These are phyloP conservation scores for Stylosanthes scabra DNA, from an alignment of 331 rosid species.

Conservation along the genomic window DNA sequence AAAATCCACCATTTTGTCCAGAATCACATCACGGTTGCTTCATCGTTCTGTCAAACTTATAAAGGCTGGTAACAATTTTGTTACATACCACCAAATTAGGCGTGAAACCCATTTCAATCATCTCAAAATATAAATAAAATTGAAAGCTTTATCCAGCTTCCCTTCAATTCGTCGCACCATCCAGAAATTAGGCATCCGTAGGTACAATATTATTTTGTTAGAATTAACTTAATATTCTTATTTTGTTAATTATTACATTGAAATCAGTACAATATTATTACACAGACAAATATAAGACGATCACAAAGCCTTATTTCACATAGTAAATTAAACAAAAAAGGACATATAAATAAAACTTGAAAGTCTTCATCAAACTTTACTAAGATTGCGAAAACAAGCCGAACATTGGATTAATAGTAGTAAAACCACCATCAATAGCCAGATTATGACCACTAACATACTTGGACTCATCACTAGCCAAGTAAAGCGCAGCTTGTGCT, in stretches of 20 bases:
- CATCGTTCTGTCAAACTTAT: conserved; percentile 59
- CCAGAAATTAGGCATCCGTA: conserved; percentile 81
- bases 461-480: conserved; percentile 54
- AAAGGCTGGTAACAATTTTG: conserved; percentile 77
- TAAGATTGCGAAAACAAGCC: conserved; percentile 42
- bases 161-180: conserved; percentile 75
- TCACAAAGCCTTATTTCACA: too few relatives aligned
- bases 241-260: too few relatives aligned
- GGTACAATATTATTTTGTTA: too few relatives aligned
- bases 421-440: conserved; percentile 48
- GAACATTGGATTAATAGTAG: conserved; percentile 34
- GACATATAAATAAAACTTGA: not conserved
- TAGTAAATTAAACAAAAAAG: too few relatives aligned
- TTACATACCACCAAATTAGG: conserved; percentile 65
- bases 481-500: conserved; percentile 43
- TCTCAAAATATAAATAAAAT: conserved; percentile 65
- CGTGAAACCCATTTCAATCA: conserved; percentile 66
- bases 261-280: too few relatives aligned
- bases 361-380: not conserved
- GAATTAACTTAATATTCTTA: too few relatives aligned
- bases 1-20: conserved; percentile 66
- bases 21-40: conserved; percentile 68
- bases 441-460: conserved; percentile 50
- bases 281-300: too few relatives aligned
- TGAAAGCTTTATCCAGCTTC: conserved; percentile 68